These are phyloP conservation scores for Chlorociboria aeruginascens DNA, from an alignment of 495 filamentous ascomycete genomes.

Conservation along the genomic window DNA sequence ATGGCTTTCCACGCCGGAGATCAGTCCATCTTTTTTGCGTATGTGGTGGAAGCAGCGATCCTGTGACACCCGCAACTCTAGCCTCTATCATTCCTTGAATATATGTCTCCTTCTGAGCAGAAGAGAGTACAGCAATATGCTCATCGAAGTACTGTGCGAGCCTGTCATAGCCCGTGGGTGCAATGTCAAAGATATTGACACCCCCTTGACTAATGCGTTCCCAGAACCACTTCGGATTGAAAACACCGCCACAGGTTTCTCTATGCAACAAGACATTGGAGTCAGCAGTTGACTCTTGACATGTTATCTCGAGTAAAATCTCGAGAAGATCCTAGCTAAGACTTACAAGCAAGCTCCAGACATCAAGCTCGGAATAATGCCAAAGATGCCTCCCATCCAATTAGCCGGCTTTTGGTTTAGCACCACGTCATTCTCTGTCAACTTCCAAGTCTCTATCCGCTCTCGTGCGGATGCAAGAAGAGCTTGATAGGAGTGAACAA, in stretches of 20 bases:
- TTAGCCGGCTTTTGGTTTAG: no score
- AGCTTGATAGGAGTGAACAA: no score
- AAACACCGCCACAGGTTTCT: constrained; percentile 9
- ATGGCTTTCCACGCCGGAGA: no score
- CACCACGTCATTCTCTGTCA: no score
- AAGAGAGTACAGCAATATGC: constrained; percentile 5
- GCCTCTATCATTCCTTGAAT: constrained; percentile 7
- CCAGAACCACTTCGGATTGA: constrained; percentile 11
- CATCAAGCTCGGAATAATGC: no score
- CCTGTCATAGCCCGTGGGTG: constrained; percentile 6
- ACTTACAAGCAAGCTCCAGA: constrained; percentile 12
- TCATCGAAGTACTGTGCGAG: constrained; percentile 8
- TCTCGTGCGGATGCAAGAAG: no score
- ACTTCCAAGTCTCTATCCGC: no score
- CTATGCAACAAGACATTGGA: neutral
- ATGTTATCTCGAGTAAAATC: neutral
- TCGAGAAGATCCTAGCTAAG: neutral
- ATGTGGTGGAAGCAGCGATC: constrained; percentile 4
- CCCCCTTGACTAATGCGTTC: constrained; percentile 8
- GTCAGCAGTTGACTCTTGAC: constrained; percentile 1
- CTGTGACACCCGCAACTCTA: constrained; percentile 3
- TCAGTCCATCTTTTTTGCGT: no score
- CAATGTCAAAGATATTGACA: constrained; percentile 7
- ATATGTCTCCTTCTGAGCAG: constrained; percentile 1
- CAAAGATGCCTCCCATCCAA: no score